phyloP scores from a whole-genome alignment of 2,329 filamentous ascomycete species.

The Trichoderma sp. region DNA sequence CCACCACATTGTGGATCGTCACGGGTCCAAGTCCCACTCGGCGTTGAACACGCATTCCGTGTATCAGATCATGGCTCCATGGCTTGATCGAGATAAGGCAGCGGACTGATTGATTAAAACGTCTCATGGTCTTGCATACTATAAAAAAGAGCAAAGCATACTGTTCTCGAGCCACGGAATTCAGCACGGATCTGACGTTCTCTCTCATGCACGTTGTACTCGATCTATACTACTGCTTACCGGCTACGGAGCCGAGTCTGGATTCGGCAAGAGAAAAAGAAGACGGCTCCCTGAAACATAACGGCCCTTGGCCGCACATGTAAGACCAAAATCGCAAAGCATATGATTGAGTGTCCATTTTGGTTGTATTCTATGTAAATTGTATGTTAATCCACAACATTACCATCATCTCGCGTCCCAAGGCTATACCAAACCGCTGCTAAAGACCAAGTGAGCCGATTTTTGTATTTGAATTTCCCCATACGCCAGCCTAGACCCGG shows the following conservation, averaged over 20 bases:
- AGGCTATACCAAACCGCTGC: constrained; percentile 1
- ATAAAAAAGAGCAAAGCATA: not conserved
- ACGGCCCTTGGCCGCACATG: not conserved
- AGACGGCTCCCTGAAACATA: not conserved
- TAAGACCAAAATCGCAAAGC: not conserved
- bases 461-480: constrained; percentile 13
- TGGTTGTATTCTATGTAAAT: not conserved
- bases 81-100: not conserved
- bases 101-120: not conserved
- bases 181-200: not conserved
- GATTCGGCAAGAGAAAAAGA: not conserved
- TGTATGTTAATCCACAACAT: not conserved
- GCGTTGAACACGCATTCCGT: not conserved
- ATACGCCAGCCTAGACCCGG: constrained; percentile 12
- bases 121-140: not conserved
- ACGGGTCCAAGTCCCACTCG: constrained; percentile 15
- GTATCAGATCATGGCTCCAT: constrained; percentile 14
- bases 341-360: not conserved
- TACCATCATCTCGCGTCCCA: not conserved
- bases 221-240: not conserved
- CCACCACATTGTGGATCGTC: constrained; percentile 14
- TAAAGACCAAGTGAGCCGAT: constrained; percentile 1
- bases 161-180: not conserved
- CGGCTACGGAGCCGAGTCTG: not conserved
- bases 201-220: not conserved